Evolutionary conservation across 179 eudicot species (phyloP).

Genomic region (Silene noctiflora): DNA sequence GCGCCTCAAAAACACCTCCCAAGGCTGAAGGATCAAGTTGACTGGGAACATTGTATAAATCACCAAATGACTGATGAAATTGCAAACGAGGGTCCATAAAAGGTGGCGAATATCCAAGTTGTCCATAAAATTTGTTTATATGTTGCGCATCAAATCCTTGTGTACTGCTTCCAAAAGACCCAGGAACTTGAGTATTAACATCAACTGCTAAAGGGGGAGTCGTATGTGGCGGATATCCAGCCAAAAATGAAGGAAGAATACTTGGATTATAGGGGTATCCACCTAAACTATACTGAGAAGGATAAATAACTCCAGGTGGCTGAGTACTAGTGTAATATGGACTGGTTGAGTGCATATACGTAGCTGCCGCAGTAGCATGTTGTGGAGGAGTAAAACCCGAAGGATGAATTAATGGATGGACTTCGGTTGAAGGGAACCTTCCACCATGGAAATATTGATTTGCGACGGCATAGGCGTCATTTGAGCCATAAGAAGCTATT

Average conservation of each 20-base stretch:
- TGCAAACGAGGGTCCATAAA: constrained; percentile 43
- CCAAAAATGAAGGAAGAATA: constrained; percentile 34
- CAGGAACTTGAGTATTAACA: constrained; percentile 40
- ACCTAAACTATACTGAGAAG: constrained; percentile 37
- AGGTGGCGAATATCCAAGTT: constrained; percentile 43
- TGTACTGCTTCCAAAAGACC: constrained; percentile 42
- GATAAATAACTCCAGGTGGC: constrained; percentile 40
- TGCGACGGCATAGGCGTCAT: constrained; percentile 23
- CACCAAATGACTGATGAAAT: constrained; percentile 39
- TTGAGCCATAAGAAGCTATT: constrained; percentile 33
- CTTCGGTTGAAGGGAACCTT: constrained; percentile 33
- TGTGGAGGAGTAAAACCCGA: constrained; percentile 39
- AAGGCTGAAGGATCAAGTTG: constrained; percentile 40
- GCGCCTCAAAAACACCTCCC: constrained; percentile 30
- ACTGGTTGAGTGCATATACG: constrained; percentile 38
- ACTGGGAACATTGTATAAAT: constrained; percentile 38
- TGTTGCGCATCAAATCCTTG: constrained; percentile 45
- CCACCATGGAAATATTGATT: constrained; percentile 34
- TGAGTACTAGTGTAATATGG: constrained; percentile 38
- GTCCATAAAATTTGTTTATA: constrained; percentile 46
- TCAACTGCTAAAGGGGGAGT: constrained; percentile 38
- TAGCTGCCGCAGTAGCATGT: constrained; percentile 33
- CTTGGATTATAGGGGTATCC: constrained; percentile 37
- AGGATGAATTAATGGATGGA: constrained; percentile 40
- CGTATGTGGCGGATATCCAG: constrained; percentile 36